These are phyloP conservation scores for Ceratocystis papillata DNA, from an alignment of 2,329 filamentous ascomycete species.

Conservation along the genomic window DNA sequence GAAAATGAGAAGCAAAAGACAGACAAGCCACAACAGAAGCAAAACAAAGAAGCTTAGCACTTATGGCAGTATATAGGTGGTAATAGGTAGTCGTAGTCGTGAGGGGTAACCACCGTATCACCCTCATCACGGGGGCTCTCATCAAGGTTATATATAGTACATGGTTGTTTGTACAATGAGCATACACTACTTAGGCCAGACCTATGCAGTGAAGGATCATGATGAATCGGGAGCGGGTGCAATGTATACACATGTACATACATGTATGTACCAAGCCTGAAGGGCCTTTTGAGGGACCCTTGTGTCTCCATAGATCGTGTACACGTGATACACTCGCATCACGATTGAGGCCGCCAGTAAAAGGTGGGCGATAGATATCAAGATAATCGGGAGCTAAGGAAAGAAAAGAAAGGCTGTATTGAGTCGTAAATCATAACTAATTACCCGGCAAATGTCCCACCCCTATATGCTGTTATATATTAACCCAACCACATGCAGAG, in stretches of 20 bases:
- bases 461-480: background rate
- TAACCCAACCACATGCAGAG: background rate
- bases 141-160: no score
- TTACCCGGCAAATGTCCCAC: background rate
- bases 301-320: background rate
- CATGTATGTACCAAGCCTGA: background rate
- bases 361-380: background rate
- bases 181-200: background rate
- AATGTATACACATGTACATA: no score
- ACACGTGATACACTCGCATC: background rate
- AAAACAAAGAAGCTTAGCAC: background rate
- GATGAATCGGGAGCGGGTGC: background rate
- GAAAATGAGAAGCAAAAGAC: background rate
- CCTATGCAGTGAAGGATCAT: background rate
- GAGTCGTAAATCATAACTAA: conserved; percentile 8
- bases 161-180: no score
- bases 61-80: background rate
- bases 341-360: background rate
- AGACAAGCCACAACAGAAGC: background rate
- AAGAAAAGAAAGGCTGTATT: background rate
- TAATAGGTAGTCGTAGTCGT: background rate
- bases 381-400: background rate
- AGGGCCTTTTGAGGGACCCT: background rate
- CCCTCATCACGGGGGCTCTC: background rate
- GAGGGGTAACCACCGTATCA: conserved; percentile 8